phyloP scores from a whole-genome alignment of 148 eudicot genomes.

The Simmondsia chinensis region DNA sequence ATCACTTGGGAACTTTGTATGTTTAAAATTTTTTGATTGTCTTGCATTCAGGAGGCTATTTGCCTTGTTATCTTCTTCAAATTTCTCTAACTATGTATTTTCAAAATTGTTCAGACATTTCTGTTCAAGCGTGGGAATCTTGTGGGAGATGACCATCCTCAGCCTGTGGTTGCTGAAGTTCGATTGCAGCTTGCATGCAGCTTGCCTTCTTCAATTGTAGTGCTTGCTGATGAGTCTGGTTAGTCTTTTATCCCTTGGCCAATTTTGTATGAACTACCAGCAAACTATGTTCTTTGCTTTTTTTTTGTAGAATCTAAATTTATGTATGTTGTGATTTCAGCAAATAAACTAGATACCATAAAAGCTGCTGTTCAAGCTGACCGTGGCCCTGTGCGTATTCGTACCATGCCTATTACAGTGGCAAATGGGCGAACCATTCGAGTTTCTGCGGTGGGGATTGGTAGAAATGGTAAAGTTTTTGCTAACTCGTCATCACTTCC shows the following conservation, averaged over 20 bases:
- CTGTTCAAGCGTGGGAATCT: constrained; percentile 84
- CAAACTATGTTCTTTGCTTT: not conserved
- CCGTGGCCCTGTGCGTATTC: constrained; percentile 41
- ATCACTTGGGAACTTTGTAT: constrained; percentile 48
- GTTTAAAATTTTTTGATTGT: constrained; percentile 9
- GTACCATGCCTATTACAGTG: constrained; percentile 47
- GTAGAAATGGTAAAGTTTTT: constrained; percentile 60
- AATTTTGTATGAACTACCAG: not conserved
- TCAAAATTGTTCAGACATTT: constrained; percentile 29
- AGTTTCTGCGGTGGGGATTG: constrained; percentile 70
- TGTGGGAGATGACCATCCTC: constrained; percentile 63
- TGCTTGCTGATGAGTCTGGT: constrained; percentile 78
- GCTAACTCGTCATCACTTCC: constrained; percentile 79
- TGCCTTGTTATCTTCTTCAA: not conserved
- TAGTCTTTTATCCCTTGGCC: constrained; percentile 9
- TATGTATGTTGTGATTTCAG: constrained; percentile 19
- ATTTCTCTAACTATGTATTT: constrained; percentile 6
- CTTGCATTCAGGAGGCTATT: not conserved
- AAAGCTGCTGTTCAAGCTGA: constrained; percentile 53
- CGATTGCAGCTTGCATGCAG: constrained; percentile 46
- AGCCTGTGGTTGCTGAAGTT: constrained; percentile 62
- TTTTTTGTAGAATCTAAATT: constrained; percentile 6
- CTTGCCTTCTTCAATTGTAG: constrained; percentile 55
- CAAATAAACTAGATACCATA: constrained; percentile 47
- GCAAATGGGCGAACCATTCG: constrained; percentile 85